phyloP scores from a whole-genome alignment of 495 filamentous ascomycete genomes.

The Neurospora intermedia region DNA sequence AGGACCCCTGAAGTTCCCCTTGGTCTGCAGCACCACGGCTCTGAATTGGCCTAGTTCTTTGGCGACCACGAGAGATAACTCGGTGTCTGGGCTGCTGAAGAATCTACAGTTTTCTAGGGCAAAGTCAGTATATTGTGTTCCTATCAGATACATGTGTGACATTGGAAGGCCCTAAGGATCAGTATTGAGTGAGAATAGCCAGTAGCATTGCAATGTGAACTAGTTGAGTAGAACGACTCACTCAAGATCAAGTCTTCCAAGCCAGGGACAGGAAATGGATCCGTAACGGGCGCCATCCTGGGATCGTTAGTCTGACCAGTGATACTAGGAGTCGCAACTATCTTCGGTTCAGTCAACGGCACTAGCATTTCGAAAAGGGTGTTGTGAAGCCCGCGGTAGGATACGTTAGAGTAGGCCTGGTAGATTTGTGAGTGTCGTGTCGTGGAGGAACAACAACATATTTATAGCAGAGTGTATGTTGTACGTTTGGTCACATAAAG shows the following conservation, averaged over 20 bases:
- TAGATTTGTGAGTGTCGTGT: neutral
- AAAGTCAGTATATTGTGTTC: neutral
- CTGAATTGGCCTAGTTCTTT: slow-evolving; percentile 25
- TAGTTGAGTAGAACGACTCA: neutral
- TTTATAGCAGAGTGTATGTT: neutral
- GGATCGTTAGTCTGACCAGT: neutral
- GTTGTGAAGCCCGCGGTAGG: neutral
- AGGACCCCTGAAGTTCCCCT: slow-evolving; percentile 17
- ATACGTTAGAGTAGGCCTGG: neutral
- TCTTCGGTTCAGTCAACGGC: neutral
- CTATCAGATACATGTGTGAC: neutral
- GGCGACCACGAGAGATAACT: slow-evolving; percentile 21
- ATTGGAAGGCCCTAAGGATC: neutral
- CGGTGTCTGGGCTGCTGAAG: slow-evolving; percentile 16
- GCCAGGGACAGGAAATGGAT: neutral
- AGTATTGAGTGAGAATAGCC: neutral
- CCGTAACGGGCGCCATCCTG: neutral
- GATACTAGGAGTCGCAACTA: neutral
- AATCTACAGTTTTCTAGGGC: slow-evolving; percentile 31
- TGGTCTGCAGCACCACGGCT: slow-evolving; percentile 22
- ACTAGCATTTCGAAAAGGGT: neutral
- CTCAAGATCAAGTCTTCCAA: neutral
- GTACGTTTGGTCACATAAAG: neutral
- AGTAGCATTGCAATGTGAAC: neutral
- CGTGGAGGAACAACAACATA: neutral